phyloP scores from a whole-genome alignment of 1,284 basidiomycete species.

The Malassezia psittaci region DNA sequence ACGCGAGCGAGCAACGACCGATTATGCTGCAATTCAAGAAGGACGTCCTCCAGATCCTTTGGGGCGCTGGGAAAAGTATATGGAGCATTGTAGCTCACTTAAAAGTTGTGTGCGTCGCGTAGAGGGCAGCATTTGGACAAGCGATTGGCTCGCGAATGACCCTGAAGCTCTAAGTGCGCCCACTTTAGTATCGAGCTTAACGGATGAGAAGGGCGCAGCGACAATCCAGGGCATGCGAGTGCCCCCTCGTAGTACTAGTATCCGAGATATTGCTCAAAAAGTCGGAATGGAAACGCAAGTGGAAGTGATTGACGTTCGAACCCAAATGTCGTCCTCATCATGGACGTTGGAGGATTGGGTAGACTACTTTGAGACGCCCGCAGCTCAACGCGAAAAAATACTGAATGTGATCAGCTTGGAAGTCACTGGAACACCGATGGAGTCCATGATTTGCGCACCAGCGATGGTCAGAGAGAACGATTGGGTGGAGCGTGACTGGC shows the following conservation, averaged over 20 bases:
- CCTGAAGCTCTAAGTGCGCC: conserved; percentile 21
- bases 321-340: conserved; percentile 43
- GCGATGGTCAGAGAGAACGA: conserved; percentile 64
- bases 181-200: conserved; percentile 20
- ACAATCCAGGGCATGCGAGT: conserved; percentile 58
- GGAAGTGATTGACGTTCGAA: conserved; percentile 47
- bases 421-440: conserved; percentile 66
- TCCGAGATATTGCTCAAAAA: conserved; percentile 66
- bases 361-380: conserved; percentile 65
- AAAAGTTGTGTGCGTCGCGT: conserved; percentile 24
- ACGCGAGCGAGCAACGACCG: conserved; percentile 22
- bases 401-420: conserved; percentile 82
- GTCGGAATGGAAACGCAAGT: conserved; percentile 52
- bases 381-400: conserved; percentile 56
- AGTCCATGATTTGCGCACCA: conserved; percentile 68
- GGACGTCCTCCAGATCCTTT: conserved; percentile 32
- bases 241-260: conserved; percentile 60
- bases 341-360: conserved; percentile 89
- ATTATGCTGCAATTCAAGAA: conserved; percentile 38
- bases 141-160: conserved; percentile 27
- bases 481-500: conserved; percentile 96
- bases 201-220: conserved; percentile 3
- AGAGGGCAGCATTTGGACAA: conserved; percentile 24
- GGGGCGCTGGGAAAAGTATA: conserved; percentile 24
- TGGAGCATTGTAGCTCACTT: conserved; percentile 20